Percentiles rank a stretch among this genome's conserved stretches.
phyloP scores from a whole-genome alignment of 192 early-diverging fungal species.

The Funneliformis mosseae region DNA sequence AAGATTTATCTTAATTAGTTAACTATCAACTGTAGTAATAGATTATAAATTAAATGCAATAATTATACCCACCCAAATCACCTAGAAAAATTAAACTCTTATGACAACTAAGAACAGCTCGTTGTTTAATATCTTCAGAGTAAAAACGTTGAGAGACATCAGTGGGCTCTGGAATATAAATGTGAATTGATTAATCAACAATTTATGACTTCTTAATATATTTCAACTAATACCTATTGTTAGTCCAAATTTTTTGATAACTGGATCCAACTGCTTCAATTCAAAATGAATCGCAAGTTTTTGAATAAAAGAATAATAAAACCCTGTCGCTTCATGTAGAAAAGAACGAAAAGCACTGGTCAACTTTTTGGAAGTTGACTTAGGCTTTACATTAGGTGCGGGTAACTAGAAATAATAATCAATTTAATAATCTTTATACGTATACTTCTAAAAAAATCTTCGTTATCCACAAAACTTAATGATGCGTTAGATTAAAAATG shows the following conservation, averaged over 20 bases:
- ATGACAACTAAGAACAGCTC: constrained; percentile 49
- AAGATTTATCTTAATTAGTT: background rate
- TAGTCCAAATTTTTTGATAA: constrained; percentile 38
- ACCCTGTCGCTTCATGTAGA: constrained; percentile 54
- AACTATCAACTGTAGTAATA: too few relatives aligned
- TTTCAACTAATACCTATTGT: constrained; percentile 37
- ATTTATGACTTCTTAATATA: background rate
- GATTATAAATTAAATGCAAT: too few relatives aligned
- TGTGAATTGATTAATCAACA: background rate
- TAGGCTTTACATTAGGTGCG: background rate
- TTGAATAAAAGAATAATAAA: constrained; percentile 53
- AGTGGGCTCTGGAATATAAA: constrained; percentile 29
- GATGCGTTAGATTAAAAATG: too few relatives aligned
- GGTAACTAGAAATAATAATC: background rate
- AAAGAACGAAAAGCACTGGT: constrained; percentile 49
- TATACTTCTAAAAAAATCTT: background rate
- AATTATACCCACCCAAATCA: constrained; percentile 55
- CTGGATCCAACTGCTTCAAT: constrained; percentile 41
- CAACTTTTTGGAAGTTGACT: constrained; percentile 35
- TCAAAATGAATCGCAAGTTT: constrained; percentile 47
- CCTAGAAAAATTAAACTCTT: constrained; percentile 67
- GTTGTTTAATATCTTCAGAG: constrained; percentile 33
- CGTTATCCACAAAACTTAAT: constrained; percentile 1
- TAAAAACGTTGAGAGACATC: constrained; percentile 34
- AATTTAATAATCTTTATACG: background rate